Base-by-base conservation (phyloP, 2,329 filamentous ascomycete species). In the Beauveria varroae region DNA sequence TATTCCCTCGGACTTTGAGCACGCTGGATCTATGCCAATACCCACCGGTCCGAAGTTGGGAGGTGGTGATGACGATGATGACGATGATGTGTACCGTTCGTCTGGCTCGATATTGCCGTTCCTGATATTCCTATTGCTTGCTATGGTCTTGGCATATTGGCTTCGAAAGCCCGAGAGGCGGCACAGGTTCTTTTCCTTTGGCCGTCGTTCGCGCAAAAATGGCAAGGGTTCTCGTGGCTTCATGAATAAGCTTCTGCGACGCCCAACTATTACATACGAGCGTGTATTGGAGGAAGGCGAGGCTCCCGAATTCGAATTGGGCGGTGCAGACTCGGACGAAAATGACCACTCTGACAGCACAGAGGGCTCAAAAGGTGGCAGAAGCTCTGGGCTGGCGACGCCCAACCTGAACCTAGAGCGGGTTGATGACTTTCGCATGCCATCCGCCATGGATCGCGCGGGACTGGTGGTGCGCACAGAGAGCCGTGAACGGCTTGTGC, bases 381-480 rank as follows among this genome's bases (percentile, higher is more conserved):
- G 83, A 37, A 79, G 85, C 3, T 89, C 86, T 1, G 89, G 89
- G 22, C 78, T 89, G 67, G 83, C 85, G 1, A 90, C 87, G 1
- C 87, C 89, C 1, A 86, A 84, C 64, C 74, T 85, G 53, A 83
- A 81, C 62, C 70, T 80, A 2, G 76, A 78, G 6, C 77, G 78
- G 41, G 81, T 82, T 52, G 84, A 86, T 43, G 77, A 79, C 43
- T 62, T 74, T 16, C 72, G 73, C 28, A 68, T 69, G 16, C 67
- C 69, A 18, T 79, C 76, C 58, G 79, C 79, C 5, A 79, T 87
- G 69, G 84, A 87, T 66, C 77, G 91, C 44, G 86, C 84, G 52
- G 93, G 93, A 1, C 72, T 97, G 65, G 86, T 90, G 59, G 84
- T 91, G 2, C 80, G 93, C 66, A 96, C 90, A 0, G 93, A 97